Base-by-base conservation (phyloP, 257 asterid genomes). In the Phtheirospermum japonicum region DNA sequence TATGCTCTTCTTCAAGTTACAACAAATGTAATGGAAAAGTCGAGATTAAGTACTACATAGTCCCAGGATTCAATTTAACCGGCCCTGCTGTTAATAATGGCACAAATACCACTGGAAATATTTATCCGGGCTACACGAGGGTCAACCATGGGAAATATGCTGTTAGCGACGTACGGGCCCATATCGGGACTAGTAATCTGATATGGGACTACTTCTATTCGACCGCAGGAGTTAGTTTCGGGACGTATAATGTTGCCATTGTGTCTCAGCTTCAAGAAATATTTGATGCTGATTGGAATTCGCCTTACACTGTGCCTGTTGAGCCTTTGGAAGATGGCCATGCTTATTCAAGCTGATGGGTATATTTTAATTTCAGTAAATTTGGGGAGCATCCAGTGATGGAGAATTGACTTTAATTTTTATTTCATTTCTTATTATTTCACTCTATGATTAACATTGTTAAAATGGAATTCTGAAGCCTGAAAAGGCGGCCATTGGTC, bases 71-170 rank as follows among this genome's bases (percentile, higher is more conserved):
- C 80, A 89, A 86, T 48, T 75, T 55, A 48, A 89, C 97, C 8
- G 94, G 97, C 46, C 85, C 95, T 58, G 88, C 95, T 17, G 72
- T 23, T 48, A 40, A 11, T 13, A 70, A 79, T 8, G 90, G 84
- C 31, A 31, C 75, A 36, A 36, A 36, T 7, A 75, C 85, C 50
- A 81, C 89, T 0, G 82, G 82, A 32, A 86, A 86, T 64, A 13
- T 72, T 3, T 86, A 84, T 67, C 95, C 97, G 0, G 95, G 79
- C 37, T 89, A 53, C 61, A 84, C 97, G 0, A 79, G 97, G 53
- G 94, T 84, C 57, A 86, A 89, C 80, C 95, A 86, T 54, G 95
- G 92, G 43, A 89, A 89, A 74, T 89, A 89, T 51, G 92, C 88
- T 13, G 97, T 84, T 32, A 89, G 92, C 57, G 83, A 86, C 55